Evolutionary conservation across 768 basidiomycete genomes (phyloP), one percentile per base, ranked within the genome.

Genomic region (Pleurotus cornucopiae): DNA sequence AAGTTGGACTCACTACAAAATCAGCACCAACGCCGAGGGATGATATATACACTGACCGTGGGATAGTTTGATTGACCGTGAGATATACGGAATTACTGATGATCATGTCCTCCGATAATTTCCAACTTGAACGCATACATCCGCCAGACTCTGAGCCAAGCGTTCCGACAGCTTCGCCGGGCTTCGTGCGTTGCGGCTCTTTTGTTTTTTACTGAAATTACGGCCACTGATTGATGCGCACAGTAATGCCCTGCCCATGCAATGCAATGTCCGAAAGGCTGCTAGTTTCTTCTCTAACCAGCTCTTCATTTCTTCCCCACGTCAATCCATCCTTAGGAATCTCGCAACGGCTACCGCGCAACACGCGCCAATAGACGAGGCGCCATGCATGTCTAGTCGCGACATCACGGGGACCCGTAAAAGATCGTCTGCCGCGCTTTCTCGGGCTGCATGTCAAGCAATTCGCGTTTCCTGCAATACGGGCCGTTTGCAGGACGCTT

Each of bases 181-280:
- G 9, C 34, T 30, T 55, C 55, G 49, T 55, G 51, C 56, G 49
- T 49, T 21, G 25, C 48, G 9, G 51, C 54, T 14, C 1, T 11
- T 41, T 6, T 18, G 53, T 3, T n/a, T 23, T 48, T 49, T 34
- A 12, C 52, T 59, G 23, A 54, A 55, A 4, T 52, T 2, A 16
- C 11, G 18, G 52, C 54, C 41, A 18, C 56, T 62, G 16, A 59
- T 34, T 16, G 45, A 34, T 4, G 39, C 26, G 39, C 14, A 16
- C 57, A 80, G 84, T 76, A 64, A 86, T 86, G 84, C 80, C 66
- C 79, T 66, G 69, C 80, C 75, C 81, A 88, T 89, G 87, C 84
- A 75, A 87, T 86, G 85, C 78, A 79, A 72, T 70, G 79, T 76
- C 74, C 60, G 74, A 70, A 68, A 76, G 66, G 76, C 81, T 76